Conservation (phyloP, 2,329 filamentous ascomycete species). For the Ilyonectria robusta region DNA sequence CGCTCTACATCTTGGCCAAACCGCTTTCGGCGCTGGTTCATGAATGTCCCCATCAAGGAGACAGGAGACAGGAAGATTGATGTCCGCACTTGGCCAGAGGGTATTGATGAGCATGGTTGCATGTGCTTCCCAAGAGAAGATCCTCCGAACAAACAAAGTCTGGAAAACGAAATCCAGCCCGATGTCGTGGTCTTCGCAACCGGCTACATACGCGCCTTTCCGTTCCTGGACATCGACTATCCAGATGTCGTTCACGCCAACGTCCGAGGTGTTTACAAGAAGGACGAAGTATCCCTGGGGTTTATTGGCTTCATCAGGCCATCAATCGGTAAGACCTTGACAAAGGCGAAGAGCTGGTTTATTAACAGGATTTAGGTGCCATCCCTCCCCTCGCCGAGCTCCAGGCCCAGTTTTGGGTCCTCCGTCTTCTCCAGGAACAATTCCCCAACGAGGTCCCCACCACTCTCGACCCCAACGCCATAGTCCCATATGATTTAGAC, state of each 20-base stretch:
- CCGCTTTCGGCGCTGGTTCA: constrained; percentile 53
- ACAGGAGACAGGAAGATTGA: constrained; percentile 59
- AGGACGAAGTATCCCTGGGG: constrained; percentile 55
- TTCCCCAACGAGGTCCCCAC: constrained; percentile 42
- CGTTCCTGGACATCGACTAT: constrained; percentile 56
- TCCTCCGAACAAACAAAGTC: constrained; percentile 44
- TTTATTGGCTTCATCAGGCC: constrained; percentile 66
- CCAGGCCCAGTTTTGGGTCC: constrained; percentile 64
- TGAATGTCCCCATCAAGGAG: constrained; percentile 57
- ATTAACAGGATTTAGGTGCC: constrained; percentile 50
- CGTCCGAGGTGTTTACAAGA: constrained; percentile 67
- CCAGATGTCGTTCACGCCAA: constrained; percentile 62
- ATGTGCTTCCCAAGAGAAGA: constrained; percentile 54
- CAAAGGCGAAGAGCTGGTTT: too few species aligned
- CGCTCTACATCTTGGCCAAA: constrained; percentile 52
- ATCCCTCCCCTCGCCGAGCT: constrained; percentile 65
- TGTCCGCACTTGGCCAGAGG: constrained; percentile 59
- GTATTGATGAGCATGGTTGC: constrained; percentile 54
- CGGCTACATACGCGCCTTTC: constrained; percentile 60
- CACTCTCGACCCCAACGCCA: constrained; percentile 37
- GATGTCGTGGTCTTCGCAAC: constrained; percentile 64
- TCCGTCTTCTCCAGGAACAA: constrained; percentile 53
- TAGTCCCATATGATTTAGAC: constrained; percentile 56
- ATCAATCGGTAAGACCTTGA: constrained; percentile 51
- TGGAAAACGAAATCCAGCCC: constrained; percentile 52